phyloP scores from a whole-genome alignment of 257 asterid species.

The Nicotiana tomentosiformis region DNA sequence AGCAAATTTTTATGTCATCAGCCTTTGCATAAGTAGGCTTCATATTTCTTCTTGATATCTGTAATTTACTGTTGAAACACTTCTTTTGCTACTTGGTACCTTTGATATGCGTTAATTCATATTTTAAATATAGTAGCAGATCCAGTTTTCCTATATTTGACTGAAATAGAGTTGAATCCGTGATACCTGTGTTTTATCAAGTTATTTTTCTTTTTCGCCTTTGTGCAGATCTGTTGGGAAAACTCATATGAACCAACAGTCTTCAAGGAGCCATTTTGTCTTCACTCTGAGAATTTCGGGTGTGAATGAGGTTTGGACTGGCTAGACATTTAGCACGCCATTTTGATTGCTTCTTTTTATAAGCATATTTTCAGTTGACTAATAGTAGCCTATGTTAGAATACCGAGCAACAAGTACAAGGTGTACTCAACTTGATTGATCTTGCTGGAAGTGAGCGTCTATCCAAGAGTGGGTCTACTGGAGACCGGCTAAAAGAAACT shows the following conservation, averaged over 20 bases:
- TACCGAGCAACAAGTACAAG: conserved; percentile 94
- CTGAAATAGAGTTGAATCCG: neutral
- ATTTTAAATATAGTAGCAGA: neutral
- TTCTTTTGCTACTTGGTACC: neutral
- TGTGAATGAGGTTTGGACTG: conserved; percentile 58
- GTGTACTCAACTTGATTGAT: conserved; percentile 79
- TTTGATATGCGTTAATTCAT: neutral
- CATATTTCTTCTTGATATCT: neutral
- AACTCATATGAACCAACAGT: conserved; percentile 94
- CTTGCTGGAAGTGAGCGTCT: conserved; percentile 99
- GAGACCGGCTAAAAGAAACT: conserved; percentile 92
- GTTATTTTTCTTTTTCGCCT: neutral
- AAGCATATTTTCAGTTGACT: neutral
- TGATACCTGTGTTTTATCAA: neutral
- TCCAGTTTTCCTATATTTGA: neutral
- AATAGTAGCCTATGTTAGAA: conserved; percentile 33
- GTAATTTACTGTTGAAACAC: neutral
- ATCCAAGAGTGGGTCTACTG: conserved; percentile 86
- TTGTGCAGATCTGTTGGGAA: conserved; percentile 75
- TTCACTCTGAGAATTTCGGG: conserved; percentile 79
- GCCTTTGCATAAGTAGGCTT: neutral
- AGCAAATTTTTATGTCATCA: neutral
- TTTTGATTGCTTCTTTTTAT: neutral
- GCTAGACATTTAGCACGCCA: neutral
- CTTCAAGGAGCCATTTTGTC: conserved; percentile 91